Base-by-base conservation (phyloP, 2,329 filamentous ascomycete genomes). In the Spiromastix sp. region DNA sequence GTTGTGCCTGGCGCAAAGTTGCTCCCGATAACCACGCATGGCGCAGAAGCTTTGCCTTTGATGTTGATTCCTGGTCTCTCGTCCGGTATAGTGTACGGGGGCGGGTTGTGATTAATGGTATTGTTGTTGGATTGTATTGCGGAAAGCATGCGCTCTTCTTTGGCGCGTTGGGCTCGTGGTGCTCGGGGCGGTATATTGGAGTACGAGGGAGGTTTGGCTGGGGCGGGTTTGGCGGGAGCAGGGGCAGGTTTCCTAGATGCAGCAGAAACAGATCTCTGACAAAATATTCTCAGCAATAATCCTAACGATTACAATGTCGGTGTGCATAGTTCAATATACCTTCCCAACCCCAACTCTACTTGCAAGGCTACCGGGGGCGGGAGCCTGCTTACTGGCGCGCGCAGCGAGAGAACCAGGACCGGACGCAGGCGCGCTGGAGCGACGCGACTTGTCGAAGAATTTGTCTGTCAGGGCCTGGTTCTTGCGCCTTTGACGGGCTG, bases 1-100 rank as follows among this genome's bases (percentile, higher is more conserved):
- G 74, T 78, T 1, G 76, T 80, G 11, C 75, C 76, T n/a, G 70
- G 70, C 10, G 74, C 74, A 50, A 80, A 79, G 55, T 79, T 79
- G 50, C 67, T 68, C 5, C 72, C 76, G 33, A 74, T 55, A 5
- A 80, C 70, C 4, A 71, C 63, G 48, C 68, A 74, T 2, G 72
- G 72, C 1, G 70, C 70, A 8, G 58, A 57, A 9, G 64, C 61
- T 13, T 57, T 54, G 32, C 75, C 75, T 49, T 67, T 66, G 40
- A 79, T 77, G 49, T 57, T 71, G 40, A 78, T 63, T 24, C 68
- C 47, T 30, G 51, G 38, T 12, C 48, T 48, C 25, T 54, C 48
- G 32, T 59, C 48, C 33, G 50, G 47, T 38, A 52, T 41, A 43
- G 42, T 53, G n/a, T n/a, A n/a, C n/a, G n/a, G n/a, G n/a, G 49